These are phyloP conservation scores for Irpex sp. DNA, from an alignment of 1,284 basidiomycete species.

Conservation along the genomic window DNA sequence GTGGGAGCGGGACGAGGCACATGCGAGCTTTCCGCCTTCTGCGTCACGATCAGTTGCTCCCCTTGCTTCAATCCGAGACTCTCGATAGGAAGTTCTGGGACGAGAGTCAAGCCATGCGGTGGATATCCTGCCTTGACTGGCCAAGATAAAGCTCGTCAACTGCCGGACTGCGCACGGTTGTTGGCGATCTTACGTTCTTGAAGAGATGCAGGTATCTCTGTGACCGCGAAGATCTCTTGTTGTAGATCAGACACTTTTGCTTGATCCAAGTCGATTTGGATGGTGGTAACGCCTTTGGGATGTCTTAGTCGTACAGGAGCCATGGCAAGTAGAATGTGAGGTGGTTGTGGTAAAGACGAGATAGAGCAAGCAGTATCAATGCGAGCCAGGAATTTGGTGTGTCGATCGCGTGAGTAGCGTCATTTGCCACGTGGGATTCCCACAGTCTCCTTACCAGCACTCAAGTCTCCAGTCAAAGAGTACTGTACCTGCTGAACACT, in stretches of 20 bases:
- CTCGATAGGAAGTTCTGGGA: constrained; percentile 69
- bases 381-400: not conserved
- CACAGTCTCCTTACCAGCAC: not conserved
- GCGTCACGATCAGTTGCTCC: constrained; percentile 81
- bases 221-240: constrained; percentile 60
- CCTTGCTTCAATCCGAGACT: constrained; percentile 74
- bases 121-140: constrained; percentile 87
- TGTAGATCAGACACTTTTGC: constrained; percentile 72
- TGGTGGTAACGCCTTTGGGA: constrained; percentile 77
- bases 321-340: constrained; percentile 34
- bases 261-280: constrained; percentile 62
- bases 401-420: not conserved
- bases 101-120: constrained; percentile 63
- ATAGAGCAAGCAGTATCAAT: not conserved
- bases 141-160: not conserved
- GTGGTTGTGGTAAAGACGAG: not conserved
- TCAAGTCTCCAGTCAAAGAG: not conserved
- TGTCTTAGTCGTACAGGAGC: constrained; percentile 72
- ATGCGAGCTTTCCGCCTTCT: constrained; percentile 31
- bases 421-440: not conserved
- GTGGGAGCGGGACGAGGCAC: constrained; percentile 15
- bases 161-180: not conserved
- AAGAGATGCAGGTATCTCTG: constrained; percentile 70
- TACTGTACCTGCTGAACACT: too few relatives aligned
- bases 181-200: constrained; percentile 63